Conservation (phyloP, 257 asterid species). For the Solanum piurae region DNA sequence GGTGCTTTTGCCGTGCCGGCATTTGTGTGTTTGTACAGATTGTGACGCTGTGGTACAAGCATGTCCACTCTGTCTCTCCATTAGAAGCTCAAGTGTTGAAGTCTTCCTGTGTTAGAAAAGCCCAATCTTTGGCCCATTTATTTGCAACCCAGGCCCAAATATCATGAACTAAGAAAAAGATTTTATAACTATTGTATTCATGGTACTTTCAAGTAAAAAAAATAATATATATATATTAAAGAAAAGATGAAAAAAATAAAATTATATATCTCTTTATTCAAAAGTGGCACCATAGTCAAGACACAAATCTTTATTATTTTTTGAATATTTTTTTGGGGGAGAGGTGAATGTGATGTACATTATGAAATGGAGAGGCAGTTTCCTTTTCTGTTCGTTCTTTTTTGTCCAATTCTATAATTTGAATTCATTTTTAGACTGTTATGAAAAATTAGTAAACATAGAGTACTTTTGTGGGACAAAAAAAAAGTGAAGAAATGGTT, state of each 20-base stretch:
- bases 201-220: background rate
- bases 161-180: background rate
- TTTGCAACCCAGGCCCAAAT: background rate
- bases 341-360: slow-evolving; percentile 13
- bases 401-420: background rate
- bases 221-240: background rate
- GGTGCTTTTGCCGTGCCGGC: slow-evolving; percentile 42
- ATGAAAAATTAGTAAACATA: background rate
- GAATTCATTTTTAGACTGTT: background rate
- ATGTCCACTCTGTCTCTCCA: slow-evolving; percentile 28
- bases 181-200: background rate
- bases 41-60: slow-evolving; percentile 30
- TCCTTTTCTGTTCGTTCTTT: background rate
- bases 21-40: slow-evolving; percentile 24
- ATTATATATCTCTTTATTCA: background rate
- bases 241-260: background rate
- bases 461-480: background rate
- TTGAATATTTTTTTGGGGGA: background rate
- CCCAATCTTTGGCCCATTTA: background rate
- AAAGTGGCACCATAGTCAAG: background rate
- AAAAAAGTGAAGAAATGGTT: background rate
- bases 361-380: slow-evolving; percentile 1
- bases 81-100: slow-evolving; percentile 35
- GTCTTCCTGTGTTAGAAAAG: slow-evolving; percentile 16
- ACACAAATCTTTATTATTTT: background rate